Base-by-base conservation (phyloP, 1,139 yeast species). In the Pichia norvegensis region DNA sequence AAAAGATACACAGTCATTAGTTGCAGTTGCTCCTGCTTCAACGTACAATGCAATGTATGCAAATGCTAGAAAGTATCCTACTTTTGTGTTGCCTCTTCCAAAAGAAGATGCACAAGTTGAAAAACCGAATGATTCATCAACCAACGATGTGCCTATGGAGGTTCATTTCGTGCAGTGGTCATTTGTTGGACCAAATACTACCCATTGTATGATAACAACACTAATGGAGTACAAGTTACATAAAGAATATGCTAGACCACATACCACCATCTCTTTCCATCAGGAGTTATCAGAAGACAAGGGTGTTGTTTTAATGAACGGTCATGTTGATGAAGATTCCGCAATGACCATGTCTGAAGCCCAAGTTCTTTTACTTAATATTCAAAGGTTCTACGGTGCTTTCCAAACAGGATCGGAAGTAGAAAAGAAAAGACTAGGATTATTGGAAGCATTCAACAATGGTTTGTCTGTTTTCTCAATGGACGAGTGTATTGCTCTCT, bases 121-220 rank as follows among this genome's bases (percentile, higher is more conserved):
- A 10, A 41, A 41, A 14, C 36, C 29, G 9, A 42, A 25, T 10
- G 46, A 43, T 6, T 37, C 45, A 3, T 38, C 41, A 4, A 52
- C 47, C 7, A 74, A 71, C 69, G 87, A 65, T 52, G 45, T 55
- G 2, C 65, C 65, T 37, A 69, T 82, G 56, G 98, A 92, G 64
- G 74, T 92, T 70, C 97, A 92, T 62, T 88, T 84, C 62, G 79
- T 88, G 19, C 98, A 94, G 66, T 94, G 98, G 98, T 73, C 81
- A 19, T 86, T 88, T 64, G 92, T 84, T 2, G 96, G 95, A 0
- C 82, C 87, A 8, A 60, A 79, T 38, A 90, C 97, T 5, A 72
- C 87, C 3, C 96, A 94, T 66, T 86, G 95, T 63, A 76, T 94
- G 76, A 70, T 94, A 57, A 94, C 98, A 2, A 81, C 97, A 0